Conservation (phyloP, 1,139 yeast genomes). For the Geotrichum histeridarum region DNA sequence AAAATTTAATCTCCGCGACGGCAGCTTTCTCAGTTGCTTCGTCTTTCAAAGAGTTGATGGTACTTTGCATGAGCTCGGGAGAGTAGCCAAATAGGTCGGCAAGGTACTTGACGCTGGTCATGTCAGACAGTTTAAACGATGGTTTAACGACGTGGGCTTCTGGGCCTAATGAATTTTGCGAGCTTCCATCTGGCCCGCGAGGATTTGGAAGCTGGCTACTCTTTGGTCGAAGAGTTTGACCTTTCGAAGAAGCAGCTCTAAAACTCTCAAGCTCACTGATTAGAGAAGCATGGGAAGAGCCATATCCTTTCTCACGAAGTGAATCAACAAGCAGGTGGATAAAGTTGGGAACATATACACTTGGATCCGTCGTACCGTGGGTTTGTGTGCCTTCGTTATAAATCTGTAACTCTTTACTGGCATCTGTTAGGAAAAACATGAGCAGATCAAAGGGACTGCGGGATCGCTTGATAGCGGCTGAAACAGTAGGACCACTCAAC, state of each 20-base stretch:
- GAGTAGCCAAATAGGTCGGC: constrained; percentile 26
- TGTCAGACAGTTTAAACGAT: constrained; percentile 30
- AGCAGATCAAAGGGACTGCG: constrained; percentile 59
- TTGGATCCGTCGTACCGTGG: constrained; percentile 42
- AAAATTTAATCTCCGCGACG: constrained; percentile 45
- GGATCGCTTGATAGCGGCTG: constrained; percentile 34
- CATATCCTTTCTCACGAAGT: constrained; percentile 38
- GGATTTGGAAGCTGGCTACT: neutral
- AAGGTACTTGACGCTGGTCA: constrained; percentile 29
- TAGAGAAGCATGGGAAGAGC: constrained; percentile 28
- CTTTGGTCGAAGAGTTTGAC: constrained; percentile 16
- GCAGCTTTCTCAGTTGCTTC: constrained; percentile 44
- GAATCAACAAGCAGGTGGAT: constrained; percentile 50
- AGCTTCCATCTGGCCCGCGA: neutral
- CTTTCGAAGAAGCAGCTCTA: constrained; percentile 21
- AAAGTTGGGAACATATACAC: constrained; percentile 50
- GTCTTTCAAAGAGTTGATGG: constrained; percentile 35
- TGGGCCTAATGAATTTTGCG: neutral
- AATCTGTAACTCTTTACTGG: constrained; percentile 51
- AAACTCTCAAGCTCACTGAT: constrained; percentile 34
- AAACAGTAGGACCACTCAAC: constrained; percentile 6
- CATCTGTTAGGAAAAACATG: constrained; percentile 58
- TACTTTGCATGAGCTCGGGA: constrained; percentile 29
- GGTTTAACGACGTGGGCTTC: constrained; percentile 21
- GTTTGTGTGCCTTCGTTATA: neutral